Evolutionary conservation across 768 basidiomycete genomes (phyloP).

Genomic region (Phanerochaete sordida): DNA sequence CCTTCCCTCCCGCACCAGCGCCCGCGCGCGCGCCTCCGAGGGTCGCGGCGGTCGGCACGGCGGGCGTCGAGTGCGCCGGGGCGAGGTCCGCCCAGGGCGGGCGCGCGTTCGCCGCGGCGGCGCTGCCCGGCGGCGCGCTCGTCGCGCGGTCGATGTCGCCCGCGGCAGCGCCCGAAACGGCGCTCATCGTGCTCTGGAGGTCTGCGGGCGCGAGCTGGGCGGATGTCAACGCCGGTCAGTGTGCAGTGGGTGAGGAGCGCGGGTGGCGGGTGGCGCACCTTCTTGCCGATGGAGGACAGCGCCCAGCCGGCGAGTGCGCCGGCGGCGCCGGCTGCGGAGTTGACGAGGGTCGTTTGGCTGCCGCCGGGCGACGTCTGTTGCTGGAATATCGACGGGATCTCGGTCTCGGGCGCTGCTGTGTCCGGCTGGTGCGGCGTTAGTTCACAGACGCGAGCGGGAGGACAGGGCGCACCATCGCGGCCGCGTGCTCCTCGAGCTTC

Average conservation of each 20-base stretch:
- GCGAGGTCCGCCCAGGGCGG: conserved; percentile 11
- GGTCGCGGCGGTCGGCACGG: conserved; percentile 1
- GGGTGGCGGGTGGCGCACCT: conserved; percentile 39
- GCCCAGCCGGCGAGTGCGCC: conserved; percentile 95
- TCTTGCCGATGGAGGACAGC: conserved; percentile 83
- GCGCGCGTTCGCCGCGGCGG: conserved; percentile 9
- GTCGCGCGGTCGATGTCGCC: conserved; percentile 34
- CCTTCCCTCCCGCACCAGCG: conserved; percentile 37
- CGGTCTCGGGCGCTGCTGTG: conserved; percentile 28
- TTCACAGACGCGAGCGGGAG: no score
- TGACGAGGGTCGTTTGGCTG: conserved; percentile 56
- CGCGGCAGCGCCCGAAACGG: conserved; percentile 24
- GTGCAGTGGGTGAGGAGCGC: background rate
- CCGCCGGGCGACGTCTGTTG: conserved; percentile 16
- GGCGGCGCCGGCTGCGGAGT: conserved; percentile 87
- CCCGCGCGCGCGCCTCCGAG: conserved; percentile 28
- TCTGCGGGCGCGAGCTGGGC: conserved; percentile 67
- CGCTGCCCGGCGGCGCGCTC: conserved; percentile 38
- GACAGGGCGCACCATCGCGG: conserved; percentile 63
- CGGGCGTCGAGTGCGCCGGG: conserved; percentile 21
- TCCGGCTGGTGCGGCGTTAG: no score
- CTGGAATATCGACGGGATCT: conserved; percentile 8
- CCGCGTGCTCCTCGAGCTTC: conserved; percentile 74
- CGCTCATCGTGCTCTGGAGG: conserved; percentile 62
- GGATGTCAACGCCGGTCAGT: no score